Base-by-base conservation (phyloP, 805 yeast genomes). In the Ogataea parapolymorpha region DNA sequence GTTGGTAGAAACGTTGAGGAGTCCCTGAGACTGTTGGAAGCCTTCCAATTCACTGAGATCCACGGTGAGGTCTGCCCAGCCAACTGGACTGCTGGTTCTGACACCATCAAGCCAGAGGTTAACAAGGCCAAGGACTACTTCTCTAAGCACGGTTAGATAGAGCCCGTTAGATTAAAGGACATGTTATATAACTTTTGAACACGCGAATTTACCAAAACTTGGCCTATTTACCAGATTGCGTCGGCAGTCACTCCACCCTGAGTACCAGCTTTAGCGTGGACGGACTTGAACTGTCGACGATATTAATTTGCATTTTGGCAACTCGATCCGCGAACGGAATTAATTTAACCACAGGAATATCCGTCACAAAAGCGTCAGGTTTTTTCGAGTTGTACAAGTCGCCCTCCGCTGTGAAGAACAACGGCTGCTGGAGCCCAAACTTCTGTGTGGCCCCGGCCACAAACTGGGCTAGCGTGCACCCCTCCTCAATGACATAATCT, bases 41-140 rank as follows among this genome's bases (percentile, higher is more conserved):
- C 97, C 58, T 93, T 93, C 96, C 96, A 91, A 77, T 93, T 95
- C 90, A 86, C 96, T 61, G 98, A 90, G 71, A 85, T 87, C 77
- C 77, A 93, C 82, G 99, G 99, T 75, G 96, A 95, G 76, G 99
- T 91, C 56, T 90, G 97, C 77, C 99, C 99, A 62, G 97, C 98
- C 67, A 93, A 91, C 95, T 91, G 99, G 99, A 79, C 82, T 44
- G 83, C 86, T 69, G 99, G 99, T 74, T 68, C 86, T 49, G 95
- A 86, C 65, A 85, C 95, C 70, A 88, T 89, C 74, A 83, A 82
- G 69, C 88, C 90, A 65, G 84, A 77, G 57, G 87, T 85, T 55
- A 77, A 68, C 36, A 82, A 75, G 58, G 82, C 93, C 61, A 82
- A 82, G 79, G 82, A 78, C 64, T 87, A 83, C 82, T 86, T 87